phyloP scores from a whole-genome alignment of 108 stramenopile genomes.

The Cyclotella baltica region DNA sequence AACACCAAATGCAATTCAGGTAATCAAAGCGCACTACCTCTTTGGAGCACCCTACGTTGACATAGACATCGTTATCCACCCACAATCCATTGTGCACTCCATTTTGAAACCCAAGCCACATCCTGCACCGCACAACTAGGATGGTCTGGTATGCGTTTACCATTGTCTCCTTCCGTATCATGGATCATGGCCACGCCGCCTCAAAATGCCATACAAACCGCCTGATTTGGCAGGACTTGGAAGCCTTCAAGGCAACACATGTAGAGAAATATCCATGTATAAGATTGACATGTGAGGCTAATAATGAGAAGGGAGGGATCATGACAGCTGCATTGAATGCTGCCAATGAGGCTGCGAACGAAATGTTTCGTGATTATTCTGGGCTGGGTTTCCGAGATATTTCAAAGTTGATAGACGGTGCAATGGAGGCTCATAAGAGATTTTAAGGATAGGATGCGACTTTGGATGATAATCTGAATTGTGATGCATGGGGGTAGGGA shows the following conservation, averaged over 20 bases:
- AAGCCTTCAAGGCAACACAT: conserved; percentile 85
- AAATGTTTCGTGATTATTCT: conserved; percentile 92
- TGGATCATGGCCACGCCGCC: conserved; percentile 94
- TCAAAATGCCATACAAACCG: conserved; percentile 93
- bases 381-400: conserved; percentile 92
- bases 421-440: conserved; percentile 97
- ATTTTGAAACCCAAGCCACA: conserved; percentile 96
- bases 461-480: conserved; percentile 93
- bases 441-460: conserved; percentile 77
- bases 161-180: conserved; percentile 95
- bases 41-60: too few relatives aligned
- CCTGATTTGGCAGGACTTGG: conserved; percentile 82
- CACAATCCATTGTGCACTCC: conserved; percentile 97
- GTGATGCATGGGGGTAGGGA: conserved; percentile 92
- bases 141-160: conserved; percentile 98
- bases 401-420: conserved; percentile 89
- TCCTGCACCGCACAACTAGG: conserved; percentile 95
- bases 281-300: conserved; percentile 92
- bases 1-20: too few relatives aligned
- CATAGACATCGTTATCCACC: conserved; percentile 97
- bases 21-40: too few relatives aligned
- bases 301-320: conserved; percentile 90
- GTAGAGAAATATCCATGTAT: conserved; percentile 95
- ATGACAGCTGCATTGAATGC: conserved; percentile 98
- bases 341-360: too few relatives aligned